These are phyloP conservation scores for Leptodermis oblonga DNA, from an alignment of 257 asterid genomes.

Conservation along the genomic window DNA sequence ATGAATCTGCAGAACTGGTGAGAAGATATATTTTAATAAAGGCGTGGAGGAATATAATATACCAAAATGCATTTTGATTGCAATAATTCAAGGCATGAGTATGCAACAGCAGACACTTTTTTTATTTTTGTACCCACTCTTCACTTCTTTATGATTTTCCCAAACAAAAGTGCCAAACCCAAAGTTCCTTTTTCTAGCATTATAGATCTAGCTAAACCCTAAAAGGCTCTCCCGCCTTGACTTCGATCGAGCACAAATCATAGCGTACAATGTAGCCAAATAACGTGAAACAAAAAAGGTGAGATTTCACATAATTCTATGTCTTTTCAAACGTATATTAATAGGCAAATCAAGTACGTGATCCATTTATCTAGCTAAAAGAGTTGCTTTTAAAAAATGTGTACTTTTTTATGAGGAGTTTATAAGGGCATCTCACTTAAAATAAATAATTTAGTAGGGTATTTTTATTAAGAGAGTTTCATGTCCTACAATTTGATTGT, in stretches of 20 bases:
- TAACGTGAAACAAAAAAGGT: not conserved
- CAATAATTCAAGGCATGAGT: slow-evolving; percentile 6
- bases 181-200: not conserved
- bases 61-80: not conserved
- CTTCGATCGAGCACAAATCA: not conserved
- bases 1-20: too few relatives aligned
- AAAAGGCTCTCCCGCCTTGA: not conserved
- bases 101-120: not conserved
- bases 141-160: not conserved
- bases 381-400: too few relatives aligned
- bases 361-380: too few relatives aligned
- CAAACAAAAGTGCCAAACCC: too few relatives aligned
- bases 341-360: too few relatives aligned
- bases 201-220: too few relatives aligned
- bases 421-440: too few relatives aligned
- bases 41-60: not conserved
- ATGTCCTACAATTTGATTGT: too few relatives aligned
- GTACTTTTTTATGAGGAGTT: too few relatives aligned
- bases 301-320: slow-evolving; percentile 1
- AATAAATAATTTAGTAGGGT: too few relatives aligned
- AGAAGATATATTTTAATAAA: not conserved
- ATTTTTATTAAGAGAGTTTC: too few relatives aligned
- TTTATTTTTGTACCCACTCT: not conserved
- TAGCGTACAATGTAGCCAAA: slow-evolving; percentile 1
- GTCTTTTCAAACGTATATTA: not conserved